These are phyloP conservation scores for Trichosporon sp. DNA, from an alignment of 1,284 basidiomycete genomes.

Conservation along the genomic window DNA sequence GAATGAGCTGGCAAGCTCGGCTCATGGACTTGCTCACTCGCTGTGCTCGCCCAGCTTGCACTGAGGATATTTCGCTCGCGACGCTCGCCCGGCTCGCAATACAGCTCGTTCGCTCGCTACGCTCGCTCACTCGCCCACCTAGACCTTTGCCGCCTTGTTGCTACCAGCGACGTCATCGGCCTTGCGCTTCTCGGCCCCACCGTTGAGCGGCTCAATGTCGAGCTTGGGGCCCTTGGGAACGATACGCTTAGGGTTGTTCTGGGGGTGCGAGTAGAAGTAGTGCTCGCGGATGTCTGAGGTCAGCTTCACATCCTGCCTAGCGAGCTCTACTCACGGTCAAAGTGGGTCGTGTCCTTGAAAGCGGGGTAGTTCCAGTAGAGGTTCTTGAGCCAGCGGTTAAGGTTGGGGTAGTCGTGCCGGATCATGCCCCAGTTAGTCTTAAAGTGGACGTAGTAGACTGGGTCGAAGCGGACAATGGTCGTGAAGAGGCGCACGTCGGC, in stretches of 20 bases:
- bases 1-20: too few species aligned
- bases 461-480: conserved; percentile 77
- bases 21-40: too few species aligned
- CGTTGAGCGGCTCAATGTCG: conserved; percentile 62
- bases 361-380: conserved; percentile 86
- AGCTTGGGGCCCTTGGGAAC: conserved; percentile 70
- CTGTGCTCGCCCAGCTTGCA: too few species aligned
- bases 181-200: conserved; percentile 19
- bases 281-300: conserved; percentile 70
- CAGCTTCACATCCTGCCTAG: background rate
- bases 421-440: conserved; percentile 80
- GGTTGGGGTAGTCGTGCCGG: conserved; percentile 67
- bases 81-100: too few species aligned
- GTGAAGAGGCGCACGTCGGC: conserved; percentile 86
- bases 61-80: too few species aligned
- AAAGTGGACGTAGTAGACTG: conserved; percentile 86
- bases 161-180: conserved; percentile 4
- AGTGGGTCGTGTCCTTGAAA: conserved; percentile 83
- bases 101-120: too few species aligned
- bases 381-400: conserved; percentile 76
- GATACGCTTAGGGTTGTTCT: conserved; percentile 68
- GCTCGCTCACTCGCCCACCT: too few species aligned
- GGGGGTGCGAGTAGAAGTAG: conserved; percentile 56
- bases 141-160: conserved; percentile 11
- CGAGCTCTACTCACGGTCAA: conserved; percentile 51